A percentile compares a stretch with the other conserved stretches of the same genome.
Conservation (phyloP, 768 basidiomycete genomes). For the Naematelia aurantialba region DNA sequence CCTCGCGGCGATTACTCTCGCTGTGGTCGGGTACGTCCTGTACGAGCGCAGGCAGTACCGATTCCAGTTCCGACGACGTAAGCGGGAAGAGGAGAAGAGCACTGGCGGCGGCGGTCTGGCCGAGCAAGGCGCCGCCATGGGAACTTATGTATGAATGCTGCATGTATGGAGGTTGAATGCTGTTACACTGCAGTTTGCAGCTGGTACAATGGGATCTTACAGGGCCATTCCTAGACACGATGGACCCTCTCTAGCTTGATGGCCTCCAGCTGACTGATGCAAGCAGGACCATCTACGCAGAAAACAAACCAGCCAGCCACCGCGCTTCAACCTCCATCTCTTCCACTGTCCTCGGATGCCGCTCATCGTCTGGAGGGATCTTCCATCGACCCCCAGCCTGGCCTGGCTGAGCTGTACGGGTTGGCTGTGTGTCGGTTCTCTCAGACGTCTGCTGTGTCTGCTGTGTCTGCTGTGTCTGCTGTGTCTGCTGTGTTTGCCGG, state of each 20-base stretch:
- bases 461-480: too few relatives aligned
- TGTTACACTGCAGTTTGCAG: too few relatives aligned
- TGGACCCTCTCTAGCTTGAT: background rate
- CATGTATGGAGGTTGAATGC: background rate
- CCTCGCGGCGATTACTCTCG: slow-evolving; percentile 75
- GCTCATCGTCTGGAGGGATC: slow-evolving; percentile 57
- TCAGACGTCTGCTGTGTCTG: too few relatives aligned
- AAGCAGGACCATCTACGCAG: too few relatives aligned
- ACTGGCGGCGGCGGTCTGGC: slow-evolving; percentile 2
- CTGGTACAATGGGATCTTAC: too few relatives aligned
- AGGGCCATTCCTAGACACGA: background rate
- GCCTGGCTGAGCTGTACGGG: too few relatives aligned
- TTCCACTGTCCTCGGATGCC: slow-evolving; percentile 60
- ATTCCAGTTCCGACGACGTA: slow-evolving; percentile 58
- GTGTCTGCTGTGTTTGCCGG: slow-evolving; percentile 3
- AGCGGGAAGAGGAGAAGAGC: slow-evolving; percentile 24
- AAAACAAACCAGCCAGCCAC: slow-evolving; percentile 64
- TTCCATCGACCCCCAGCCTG: too few relatives aligned
- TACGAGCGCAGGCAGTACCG: slow-evolving; percentile 83
- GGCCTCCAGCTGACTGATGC: background rate
- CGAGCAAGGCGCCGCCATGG: background rate
- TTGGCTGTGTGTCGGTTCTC: too few relatives aligned
- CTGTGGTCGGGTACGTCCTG: slow-evolving; percentile 76
- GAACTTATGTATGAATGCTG: background rate
- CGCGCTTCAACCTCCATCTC: slow-evolving; percentile 79